Conservation (phyloP, 2,329 filamentous ascomycete species). For the Teratosphaeria gauchensis region DNA sequence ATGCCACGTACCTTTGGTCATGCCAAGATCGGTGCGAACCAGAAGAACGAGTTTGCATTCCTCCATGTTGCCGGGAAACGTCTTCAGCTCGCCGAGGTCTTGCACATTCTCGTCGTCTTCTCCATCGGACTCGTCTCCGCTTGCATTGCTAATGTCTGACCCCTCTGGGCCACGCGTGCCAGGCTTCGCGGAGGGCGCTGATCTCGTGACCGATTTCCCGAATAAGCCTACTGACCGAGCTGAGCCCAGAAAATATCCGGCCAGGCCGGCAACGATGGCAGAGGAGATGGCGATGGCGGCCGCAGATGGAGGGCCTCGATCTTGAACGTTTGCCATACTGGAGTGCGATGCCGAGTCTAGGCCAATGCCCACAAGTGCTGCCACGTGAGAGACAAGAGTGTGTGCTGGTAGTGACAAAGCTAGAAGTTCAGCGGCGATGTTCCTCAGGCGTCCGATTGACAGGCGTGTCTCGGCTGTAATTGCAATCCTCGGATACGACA, state of each 20-base stretch:
- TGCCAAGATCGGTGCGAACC: slow-evolving; percentile 86
- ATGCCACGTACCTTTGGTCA: slow-evolving; percentile 72
- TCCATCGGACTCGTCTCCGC: slow-evolving; percentile 19
- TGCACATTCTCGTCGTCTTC: slow-evolving; percentile 27
- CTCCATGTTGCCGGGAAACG: slow-evolving; percentile 49
- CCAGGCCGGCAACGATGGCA: slow-evolving; percentile 61
- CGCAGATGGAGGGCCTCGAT: slow-evolving; percentile 39
- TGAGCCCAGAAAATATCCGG: slow-evolving; percentile 64
- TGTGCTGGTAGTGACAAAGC: not conserved
- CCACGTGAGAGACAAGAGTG: not conserved
- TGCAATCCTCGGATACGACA: not conserved
- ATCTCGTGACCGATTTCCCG: slow-evolving; percentile 36
- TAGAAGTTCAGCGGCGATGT: not conserved
- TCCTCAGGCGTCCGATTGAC: not conserved
- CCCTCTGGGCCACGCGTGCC: slow-evolving; percentile 30
- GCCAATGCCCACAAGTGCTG: not conserved
- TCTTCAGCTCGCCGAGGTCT: slow-evolving; percentile 35
- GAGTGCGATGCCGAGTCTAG: not conserved
- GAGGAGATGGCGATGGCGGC: slow-evolving; percentile 60
- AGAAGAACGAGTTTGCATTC: slow-evolving; percentile 93
- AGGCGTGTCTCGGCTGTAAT: not conserved
- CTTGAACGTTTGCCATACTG: slow-evolving; percentile 18
- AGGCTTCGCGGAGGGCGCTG: slow-evolving; percentile 18
- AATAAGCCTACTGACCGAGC: slow-evolving; percentile 64
- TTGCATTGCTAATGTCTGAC: slow-evolving; percentile 21